Base-by-base conservation (phyloP, 2,329 filamentous ascomycete species). In the Fonsecaea pugnacius region DNA sequence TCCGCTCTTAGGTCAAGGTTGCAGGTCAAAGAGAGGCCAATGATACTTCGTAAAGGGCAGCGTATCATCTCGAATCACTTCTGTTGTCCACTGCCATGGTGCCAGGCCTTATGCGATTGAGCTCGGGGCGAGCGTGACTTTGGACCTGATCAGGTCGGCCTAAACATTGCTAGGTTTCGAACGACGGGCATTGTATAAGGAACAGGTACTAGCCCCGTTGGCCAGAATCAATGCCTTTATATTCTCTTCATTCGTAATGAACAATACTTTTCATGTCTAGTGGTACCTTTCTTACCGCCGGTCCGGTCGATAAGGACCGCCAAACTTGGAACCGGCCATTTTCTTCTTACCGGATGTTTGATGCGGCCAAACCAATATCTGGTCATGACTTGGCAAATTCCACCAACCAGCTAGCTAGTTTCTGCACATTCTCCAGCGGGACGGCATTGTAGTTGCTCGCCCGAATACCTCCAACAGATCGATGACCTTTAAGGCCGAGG, bases 401-500 rank as follows among this genome's bases (percentile, higher is more conserved):
- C 60, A 84, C 78, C 58, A 83, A 72, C 67, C 79, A 82, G 21
- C 70, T 70, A 18, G 72, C 75, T 67, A 80, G 65, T 62, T 77
- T 81, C 70, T 81, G 75, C 9, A 80, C 78, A 54, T 77, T 79
- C 55, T 76, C 75, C 62, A 79, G 63, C 0, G 89, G 77, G 48
- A 97, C 88, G 1, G 91, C 90, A 78, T 96, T 97, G 80, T 97
- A 98, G 75, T 95, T 96, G 77, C 86, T 90, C 21, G 89, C 89
- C 14, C 94, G 86, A 66, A 97, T 93, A 32, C 93, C 93, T 16
- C 92, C 91, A 1, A 98, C 89, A 65, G 85, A 90, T 66, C 94
- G 85, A 76, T 98, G 94, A 0, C 94, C 94, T 80, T 96, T 96
- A 50, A 97, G 80, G 0, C 92, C 94, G 30, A 88, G 86, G 27